These are phyloP conservation scores for Cornus controversa DNA, from an alignment of 148 eudicot genomes.

Conservation along the genomic window DNA sequence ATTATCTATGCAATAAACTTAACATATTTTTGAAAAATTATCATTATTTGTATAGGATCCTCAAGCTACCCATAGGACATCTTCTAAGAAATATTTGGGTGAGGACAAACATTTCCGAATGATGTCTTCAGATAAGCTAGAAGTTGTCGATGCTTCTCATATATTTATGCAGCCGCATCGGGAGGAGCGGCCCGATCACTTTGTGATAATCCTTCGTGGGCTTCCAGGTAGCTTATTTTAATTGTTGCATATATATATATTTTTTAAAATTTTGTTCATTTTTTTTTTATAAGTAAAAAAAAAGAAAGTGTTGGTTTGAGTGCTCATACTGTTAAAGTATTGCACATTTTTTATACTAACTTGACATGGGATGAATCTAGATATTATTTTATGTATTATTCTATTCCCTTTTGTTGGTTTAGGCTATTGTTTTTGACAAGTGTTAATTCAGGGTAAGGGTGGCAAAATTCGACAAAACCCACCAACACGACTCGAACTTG, in stretches of 20 bases:
- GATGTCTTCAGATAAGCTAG: constrained; percentile 43
- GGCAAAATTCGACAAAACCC: too few relatives aligned
- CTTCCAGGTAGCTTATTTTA: constrained; percentile 67
- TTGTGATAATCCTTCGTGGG: constrained; percentile 89
- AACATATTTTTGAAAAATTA: neutral
- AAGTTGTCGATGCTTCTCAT: constrained; percentile 63
- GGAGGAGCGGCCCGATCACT: constrained; percentile 87
- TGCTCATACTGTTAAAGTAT: neutral
- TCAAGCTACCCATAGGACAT: constrained; percentile 29
- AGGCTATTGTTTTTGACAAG: neutral
- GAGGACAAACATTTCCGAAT: constrained; percentile 36
- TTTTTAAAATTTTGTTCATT: neutral
- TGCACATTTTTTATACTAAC: neutral
- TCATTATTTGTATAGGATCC: constrained; percentile 40
- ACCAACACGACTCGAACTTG: too few relatives aligned
- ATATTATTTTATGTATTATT: neutral
- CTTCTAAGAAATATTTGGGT: constrained; percentile 35
- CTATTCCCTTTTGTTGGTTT: neutral
- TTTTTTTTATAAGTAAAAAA: neutral
- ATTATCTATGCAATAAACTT: neutral
- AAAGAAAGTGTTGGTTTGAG: too few relatives aligned
- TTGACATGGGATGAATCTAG: too few relatives aligned
- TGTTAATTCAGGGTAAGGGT: too few relatives aligned
- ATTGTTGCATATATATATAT: neutral
- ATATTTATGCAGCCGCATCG: constrained; percentile 87